Evolutionary conservation across 1,284 basidiomycete genomes (phyloP), one percentile per base, ranked within the genome.

Genomic region (Athelia psychrophila): DNA sequence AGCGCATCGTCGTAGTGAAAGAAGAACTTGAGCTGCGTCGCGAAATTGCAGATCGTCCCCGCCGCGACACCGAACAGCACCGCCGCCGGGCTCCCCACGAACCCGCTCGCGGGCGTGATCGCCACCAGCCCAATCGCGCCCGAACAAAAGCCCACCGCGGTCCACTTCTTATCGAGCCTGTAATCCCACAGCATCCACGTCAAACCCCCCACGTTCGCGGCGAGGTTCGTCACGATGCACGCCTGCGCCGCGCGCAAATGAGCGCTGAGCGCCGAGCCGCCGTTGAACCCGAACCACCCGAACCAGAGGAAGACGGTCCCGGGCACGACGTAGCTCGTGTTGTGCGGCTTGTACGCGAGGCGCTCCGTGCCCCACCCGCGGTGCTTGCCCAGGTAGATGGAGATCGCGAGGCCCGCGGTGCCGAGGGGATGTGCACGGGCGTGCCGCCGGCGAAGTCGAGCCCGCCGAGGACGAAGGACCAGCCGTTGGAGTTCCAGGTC

Each of bases 101-200:
- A 97, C 58, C 94, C 93, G 19, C 93, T 91, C 5, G 83, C 95
- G 16, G 95, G 95, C 1, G 95, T 97, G 68, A 97, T 96, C 27
- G 88, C 90, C 27, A 93, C 93, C 12, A 97, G 82, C 13, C 88
- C 78, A 59, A 98, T 88, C 53, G 93, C 94, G 50, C 96, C 96
- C 2, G 93, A 94, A 75, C 96, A 99, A 77, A 99, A 96, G 15
- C 95, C 95, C 56, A 99, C 92, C 5, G 85, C 89, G 38, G 88
- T 93, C 87, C 88, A 97, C 72, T 98, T 97, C 69, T 81, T 82
- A 72, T 97, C 94, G 54, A 97, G 82, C 52, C 95, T 84, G 72
- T 87, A 95, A 75, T 98, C 95, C 86, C 83, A 86, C 51, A 94
- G 70, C 92, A 98, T 94, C 95, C 96, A 99, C 12, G 94, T 95